Base-by-base conservation (phyloP, 352 stramenopile species). In the Phytopythium sindhum region DNA sequence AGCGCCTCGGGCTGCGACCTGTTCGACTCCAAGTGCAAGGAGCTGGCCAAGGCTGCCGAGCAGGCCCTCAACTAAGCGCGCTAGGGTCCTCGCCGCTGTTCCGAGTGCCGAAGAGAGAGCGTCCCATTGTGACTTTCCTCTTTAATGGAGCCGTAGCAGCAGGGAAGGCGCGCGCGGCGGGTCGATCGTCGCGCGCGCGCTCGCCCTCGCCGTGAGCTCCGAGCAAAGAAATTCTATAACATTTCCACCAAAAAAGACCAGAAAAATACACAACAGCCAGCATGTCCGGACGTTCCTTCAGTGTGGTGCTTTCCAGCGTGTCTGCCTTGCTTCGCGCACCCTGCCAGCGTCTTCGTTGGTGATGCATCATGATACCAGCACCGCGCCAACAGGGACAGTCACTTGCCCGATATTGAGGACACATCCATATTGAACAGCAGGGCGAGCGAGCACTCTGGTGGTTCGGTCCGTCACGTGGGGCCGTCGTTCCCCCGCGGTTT, bases 1-100 rank as follows among this genome's bases (percentile, higher is more conserved):
- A 63, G 86, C 41, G 84, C 86, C 62, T 81, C 86, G 62, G 62
- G 84, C 77, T 95, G 86, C 75, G 86, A 95, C 80, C 69, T 91
- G 44, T 63, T 95, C 57, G 86, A 95, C 77, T 65, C 33, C 24
- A 65, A 90, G 66, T 95, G 86, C 80, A 88, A 88, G 61, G 75
- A 77, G 52, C 74, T 81, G 48, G 82, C 80, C 47, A 47, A 47
- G 41, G 84, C 75, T 29, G 86, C 86, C 51, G 79, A 90, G 75
- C 68, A 91, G 73, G 82, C 79, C 19, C 74, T 93, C 44, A 77
- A 89, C 48, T 86, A 87, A 77, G 60, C 65, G 33, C 29, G 17
- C 26, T 7, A 28, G 0, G 29, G 11, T 21, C 23, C 23, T 35
- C 47, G 4, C 11, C 47, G 47, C 24, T 2, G 26, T 23, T 24